Percentiles rank a stretch among this genome's conserved stretches.
phyloP scores from a whole-genome alignment of 2,329 filamentous ascomycete species.

The Chalaropsis thielavioides region DNA sequence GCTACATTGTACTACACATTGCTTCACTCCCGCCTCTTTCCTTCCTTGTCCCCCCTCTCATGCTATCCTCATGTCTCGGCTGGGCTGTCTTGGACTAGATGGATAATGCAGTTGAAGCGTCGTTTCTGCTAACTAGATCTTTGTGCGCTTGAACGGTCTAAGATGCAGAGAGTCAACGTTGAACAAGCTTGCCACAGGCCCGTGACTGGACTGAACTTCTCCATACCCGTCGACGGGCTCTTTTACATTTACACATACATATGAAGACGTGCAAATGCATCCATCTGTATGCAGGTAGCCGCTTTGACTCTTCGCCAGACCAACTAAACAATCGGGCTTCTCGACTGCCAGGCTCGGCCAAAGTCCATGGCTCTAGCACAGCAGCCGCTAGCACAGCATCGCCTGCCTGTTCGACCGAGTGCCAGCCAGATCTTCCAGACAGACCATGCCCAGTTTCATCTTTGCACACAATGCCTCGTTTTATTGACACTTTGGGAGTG shows the following conservation, averaged over 20 bases:
- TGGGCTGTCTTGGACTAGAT: not conserved
- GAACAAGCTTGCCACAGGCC: not conserved
- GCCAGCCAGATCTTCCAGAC: no score
- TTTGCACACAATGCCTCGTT: not conserved
- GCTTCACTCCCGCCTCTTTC: not conserved
- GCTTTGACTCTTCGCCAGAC: not conserved
- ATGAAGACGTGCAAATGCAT: not conserved
- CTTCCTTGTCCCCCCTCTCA: not conserved
- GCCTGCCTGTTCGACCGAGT: not conserved
- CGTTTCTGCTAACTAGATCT: not conserved
- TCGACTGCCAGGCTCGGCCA: not conserved
- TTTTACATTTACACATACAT: not conserved
- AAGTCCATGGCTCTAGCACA: not conserved
- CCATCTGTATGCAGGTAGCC: not conserved
- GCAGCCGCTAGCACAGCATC: not conserved
- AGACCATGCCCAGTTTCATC: not conserved
- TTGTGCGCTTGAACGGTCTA: not conserved
- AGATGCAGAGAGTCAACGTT: constrained; percentile 5
- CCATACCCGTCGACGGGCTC: not conserved
- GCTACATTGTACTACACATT: constrained; percentile 1
- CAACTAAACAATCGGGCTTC: not conserved
- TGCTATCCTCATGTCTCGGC: not conserved
- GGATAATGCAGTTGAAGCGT: constrained; percentile 4
- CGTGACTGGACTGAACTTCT: not conserved
- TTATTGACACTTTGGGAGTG: not conserved